Percentiles rank a stretch among this genome's conserved stretches.
These are phyloP conservation scores for Aspergillus japonicus DNA, from an alignment of 2,329 filamentous ascomycete species.

Conservation along the genomic window DNA sequence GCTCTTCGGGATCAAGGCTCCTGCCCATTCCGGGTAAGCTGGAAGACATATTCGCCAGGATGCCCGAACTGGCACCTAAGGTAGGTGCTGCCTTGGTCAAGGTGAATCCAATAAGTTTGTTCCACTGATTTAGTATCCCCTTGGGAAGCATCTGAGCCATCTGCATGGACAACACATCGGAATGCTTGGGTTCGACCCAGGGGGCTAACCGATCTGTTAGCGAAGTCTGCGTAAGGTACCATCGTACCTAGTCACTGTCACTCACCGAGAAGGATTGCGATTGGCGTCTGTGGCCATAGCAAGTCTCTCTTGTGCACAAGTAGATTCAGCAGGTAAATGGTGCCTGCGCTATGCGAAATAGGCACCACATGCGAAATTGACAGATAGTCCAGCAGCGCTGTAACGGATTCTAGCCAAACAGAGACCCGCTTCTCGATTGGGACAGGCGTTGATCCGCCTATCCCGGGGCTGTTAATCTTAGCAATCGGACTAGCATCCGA, in stretches of 20 bases:
- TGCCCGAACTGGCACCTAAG: neutral
- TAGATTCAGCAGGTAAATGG: neutral
- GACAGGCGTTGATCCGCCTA: neutral
- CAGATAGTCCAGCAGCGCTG: neutral
- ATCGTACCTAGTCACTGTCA: too few species aligned
- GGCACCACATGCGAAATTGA: neutral
- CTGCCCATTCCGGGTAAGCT: neutral
- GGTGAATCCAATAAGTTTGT: neutral
- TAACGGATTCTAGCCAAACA: neutral
- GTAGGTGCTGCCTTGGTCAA: neutral
- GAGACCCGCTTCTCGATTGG: neutral
- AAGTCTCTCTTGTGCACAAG: neutral
- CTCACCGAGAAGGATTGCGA: neutral
- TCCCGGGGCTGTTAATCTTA: neutral
- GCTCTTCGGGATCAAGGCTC: neutral
- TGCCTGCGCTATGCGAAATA: slow-evolving; percentile 1
- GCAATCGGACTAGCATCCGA: neutral
- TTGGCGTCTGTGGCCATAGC: neutral
- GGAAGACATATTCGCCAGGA: neutral
- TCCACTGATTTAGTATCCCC: neutral
- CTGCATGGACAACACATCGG: slow-evolving; percentile 1
- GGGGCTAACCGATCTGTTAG: neutral
- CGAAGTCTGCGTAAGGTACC: neutral
- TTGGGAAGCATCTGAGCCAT: slow-evolving; percentile 2
- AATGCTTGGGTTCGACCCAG: slow-evolving; percentile 5